These are phyloP conservation scores for Termitomyces sp. DNA, from an alignment of 768 basidiomycete genomes.

Conservation along the genomic window DNA sequence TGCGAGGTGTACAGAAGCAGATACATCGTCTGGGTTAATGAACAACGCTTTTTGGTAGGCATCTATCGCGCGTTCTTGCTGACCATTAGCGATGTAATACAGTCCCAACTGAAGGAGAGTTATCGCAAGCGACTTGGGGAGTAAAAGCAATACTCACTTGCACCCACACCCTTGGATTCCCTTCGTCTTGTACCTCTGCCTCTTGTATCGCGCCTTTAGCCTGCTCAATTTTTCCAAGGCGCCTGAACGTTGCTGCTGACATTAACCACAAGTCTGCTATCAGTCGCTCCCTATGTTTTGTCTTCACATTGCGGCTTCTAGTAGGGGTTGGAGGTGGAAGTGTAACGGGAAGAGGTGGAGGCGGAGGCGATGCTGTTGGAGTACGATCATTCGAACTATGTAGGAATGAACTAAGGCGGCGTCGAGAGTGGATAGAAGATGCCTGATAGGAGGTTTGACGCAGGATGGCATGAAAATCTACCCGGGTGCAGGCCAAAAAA, in stretches of 20 bases:
- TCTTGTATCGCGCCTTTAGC: conserved; percentile 90
- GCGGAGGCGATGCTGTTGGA: conserved; percentile 33
- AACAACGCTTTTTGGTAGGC: conserved; percentile 88
- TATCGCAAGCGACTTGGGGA: background rate
- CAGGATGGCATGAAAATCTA: conserved; percentile 68
- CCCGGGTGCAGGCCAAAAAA: background rate
- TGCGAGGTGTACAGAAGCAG: conserved; percentile 75
- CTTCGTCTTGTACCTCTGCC: conserved; percentile 84
- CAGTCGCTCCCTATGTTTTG: conserved; percentile 57
- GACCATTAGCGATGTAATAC: conserved; percentile 58
- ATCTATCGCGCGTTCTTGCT: conserved; percentile 58
- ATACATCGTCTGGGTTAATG: conserved; percentile 70
- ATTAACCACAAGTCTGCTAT: conserved; percentile 90
- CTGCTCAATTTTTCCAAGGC: conserved; percentile 86
- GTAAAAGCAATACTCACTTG: conserved; percentile 48
- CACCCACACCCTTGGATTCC: conserved; percentile 89
- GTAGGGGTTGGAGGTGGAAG: conserved; percentile 25
- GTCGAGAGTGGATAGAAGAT: conserved; percentile 79
- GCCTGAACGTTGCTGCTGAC: conserved; percentile 89
- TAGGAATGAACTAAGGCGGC: conserved; percentile 47
- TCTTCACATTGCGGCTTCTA: conserved; percentile 33
- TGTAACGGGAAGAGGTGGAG: conserved; percentile 41
- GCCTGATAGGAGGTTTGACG: conserved; percentile 61
- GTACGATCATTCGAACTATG: conserved; percentile 30
- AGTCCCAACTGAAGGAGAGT: conserved; percentile 53